Evolutionary conservation across 257 asterid genomes (phyloP), one percentile per base, ranked within the genome.

Genomic region (Solanum etuberosum): DNA sequence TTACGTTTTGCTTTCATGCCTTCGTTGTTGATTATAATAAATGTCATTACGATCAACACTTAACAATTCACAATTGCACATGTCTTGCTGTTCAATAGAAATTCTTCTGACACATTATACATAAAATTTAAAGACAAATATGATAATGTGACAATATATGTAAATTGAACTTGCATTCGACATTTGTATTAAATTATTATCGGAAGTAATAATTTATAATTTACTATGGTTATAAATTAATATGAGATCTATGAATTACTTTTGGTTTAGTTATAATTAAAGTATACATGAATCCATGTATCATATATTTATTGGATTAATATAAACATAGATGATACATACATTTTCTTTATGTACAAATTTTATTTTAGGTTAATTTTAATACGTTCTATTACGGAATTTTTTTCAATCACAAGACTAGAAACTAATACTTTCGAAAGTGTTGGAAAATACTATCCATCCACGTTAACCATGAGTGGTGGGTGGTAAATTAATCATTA

Each of bases 261-360:
- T 67, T 27, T 6, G 37, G 2, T 67, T 67, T 67, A 29, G 35
- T 29, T 67, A 6, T 67, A 67, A 11, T n/a, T 63, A 14, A 32
- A 67, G 38, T 29, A 18, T 29, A 29, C 2, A 0, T 6, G 3
- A 67, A 1, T 27, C 27, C 0, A 67, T 13, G 5, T 0, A 0
- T 67, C 37, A 27, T 67, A 29, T 16, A 67, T 67, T 29, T 2
- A 67, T 67, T 67, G 3, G 3, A 6, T 67, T 67, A 3, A 29
- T 67, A 4, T 27, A 67, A 67, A 67, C 1, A 25, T 2, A 0
- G 0, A 25, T 3, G 1, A 29, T 13, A 63, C 3, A 63, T n/a
- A 63, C 27, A 63, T 11, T 63, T 25, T 1, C 0, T 1, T 29
- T 27, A 3, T 25, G 9, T 27, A 12, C 3, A 6, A 13, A 25